Percentiles rank a stretch among this genome's conserved stretches.
Evolutionary conservation across 2,329 filamentous ascomycete species (phyloP).

Genomic region (Myriosclerotinia curreyana): DNA sequence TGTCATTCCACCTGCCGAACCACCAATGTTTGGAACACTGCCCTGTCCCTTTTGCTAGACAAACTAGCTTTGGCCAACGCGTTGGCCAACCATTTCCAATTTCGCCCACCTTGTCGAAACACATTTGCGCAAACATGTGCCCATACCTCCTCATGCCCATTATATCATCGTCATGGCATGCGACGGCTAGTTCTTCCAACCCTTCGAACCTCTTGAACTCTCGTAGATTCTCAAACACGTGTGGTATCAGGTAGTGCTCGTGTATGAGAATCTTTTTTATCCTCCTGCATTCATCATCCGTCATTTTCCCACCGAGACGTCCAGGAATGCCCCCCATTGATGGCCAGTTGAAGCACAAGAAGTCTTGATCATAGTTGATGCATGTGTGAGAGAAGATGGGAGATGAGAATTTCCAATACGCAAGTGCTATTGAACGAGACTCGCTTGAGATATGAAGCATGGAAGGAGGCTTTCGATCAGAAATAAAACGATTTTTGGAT

Average conservation of each 20-base stretch:
- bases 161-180: slow-evolving; percentile 13
- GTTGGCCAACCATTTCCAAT: slow-evolving; percentile 6
- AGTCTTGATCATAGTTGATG: slow-evolving; percentile 16
- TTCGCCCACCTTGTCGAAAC: slow-evolving; percentile 4
- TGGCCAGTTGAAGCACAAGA: slow-evolving; percentile 17
- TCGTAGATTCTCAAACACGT: slow-evolving; percentile 14
- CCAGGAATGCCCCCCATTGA: slow-evolving; percentile 11
- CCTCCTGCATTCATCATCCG: slow-evolving; percentile 14
- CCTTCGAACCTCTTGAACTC: slow-evolving; percentile 14
- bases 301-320: slow-evolving; percentile 4
- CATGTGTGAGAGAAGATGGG: slow-evolving; percentile 6
- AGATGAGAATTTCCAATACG: slow-evolving; percentile 12
- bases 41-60: neutral
- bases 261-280: slow-evolving; percentile 12
- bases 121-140: slow-evolving; percentile 12
- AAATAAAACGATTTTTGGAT: slow-evolving; percentile 1
- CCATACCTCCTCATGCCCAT: slow-evolving; percentile 13
- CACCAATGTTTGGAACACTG: slow-evolving; percentile 14
- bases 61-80: slow-evolving; percentile 12
- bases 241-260: slow-evolving; percentile 15
- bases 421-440: slow-evolving; percentile 15
- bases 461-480: slow-evolving; percentile 13
- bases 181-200: slow-evolving; percentile 9
- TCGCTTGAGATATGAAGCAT: slow-evolving; percentile 16
- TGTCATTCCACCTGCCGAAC: slow-evolving; percentile 11